Evolutionary conservation across 805 yeast species (phyloP), one percentile per base, ranked within the genome.

Genomic region (Hyphopichia homilentoma): DNA sequence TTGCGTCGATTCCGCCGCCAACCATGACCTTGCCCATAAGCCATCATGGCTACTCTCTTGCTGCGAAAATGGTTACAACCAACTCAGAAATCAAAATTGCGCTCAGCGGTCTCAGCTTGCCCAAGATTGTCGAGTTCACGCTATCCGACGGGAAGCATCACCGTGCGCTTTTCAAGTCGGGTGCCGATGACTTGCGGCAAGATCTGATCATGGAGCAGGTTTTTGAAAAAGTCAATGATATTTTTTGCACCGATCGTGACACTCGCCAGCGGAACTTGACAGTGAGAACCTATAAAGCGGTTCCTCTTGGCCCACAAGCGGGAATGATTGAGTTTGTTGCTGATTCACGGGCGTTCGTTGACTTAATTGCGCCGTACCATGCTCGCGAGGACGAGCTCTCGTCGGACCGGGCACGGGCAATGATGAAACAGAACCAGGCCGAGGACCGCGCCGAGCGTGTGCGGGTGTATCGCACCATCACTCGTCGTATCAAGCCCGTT

Each of bases 141-240:
- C 56, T 80, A 11, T 67, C 79, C 0, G 72, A 78, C 47, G 97
- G 97, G 0, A 41, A 55, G 0, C 47, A 36, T 0, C 81, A 75
- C 38, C 75, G 67, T 35, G 70, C 82, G 50, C 62, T 93, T 13
- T 60, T 89, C 43, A 93, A 93, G 52, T 86, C 86, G 16, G 88
- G 95, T 5, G 73, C 85, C 7, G 98, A 93, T 59, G 98, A 93
- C 58, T 62, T 93, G 32, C 65, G 97, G 32, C 98, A 94, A 58
- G 99, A 93, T 59, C 84, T 95, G 0, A 86, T 93, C 35, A 94
- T 93, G 98, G 94, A 90, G 54, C 97, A 93, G 52, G 97, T 90
- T 1, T 93, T 94, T 55, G 82, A 73, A 14, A 85, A 88, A 47
- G 96, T 88, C 11, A 88, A 89, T 48, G 57, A 65, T 9, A 72